A percentile compares a stretch with the other conserved stretches of the same genome.
Evolutionary conservation across 768 basidiomycete genomes (phyloP).

Genomic region (Termitomyces sp.): DNA sequence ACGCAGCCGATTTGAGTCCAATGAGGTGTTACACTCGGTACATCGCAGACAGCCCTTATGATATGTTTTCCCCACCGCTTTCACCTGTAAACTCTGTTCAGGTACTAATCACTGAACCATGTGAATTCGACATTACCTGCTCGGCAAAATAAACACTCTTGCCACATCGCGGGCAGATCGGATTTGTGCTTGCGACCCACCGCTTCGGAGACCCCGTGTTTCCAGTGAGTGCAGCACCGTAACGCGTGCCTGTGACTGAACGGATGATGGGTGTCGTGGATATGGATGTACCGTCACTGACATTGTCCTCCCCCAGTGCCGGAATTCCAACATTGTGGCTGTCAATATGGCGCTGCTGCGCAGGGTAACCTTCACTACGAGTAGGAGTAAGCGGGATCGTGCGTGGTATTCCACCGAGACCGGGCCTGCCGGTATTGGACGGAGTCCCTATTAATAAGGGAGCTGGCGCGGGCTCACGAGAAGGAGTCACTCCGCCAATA

Average conservation of each 20-base stretch:
- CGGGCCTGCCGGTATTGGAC: constrained; percentile 44
- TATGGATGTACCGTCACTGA: constrained; percentile 2
- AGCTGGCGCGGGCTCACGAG: background rate
- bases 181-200: constrained; percentile 41
- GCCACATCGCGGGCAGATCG: constrained; percentile 61
- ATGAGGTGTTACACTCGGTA: constrained; percentile 54
- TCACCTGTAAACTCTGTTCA: constrained; percentile 44
- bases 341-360: constrained; percentile 9
- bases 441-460: constrained; percentile 8
- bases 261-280: constrained; percentile 24
- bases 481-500: background rate
- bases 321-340: constrained; percentile 15
- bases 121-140: constrained; percentile 38
- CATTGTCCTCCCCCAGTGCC: background rate
- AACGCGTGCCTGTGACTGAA: constrained; percentile 58
- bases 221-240: constrained; percentile 49
- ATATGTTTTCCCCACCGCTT: constrained; percentile 75
- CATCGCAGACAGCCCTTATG: constrained; percentile 79
- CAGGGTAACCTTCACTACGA: constrained; percentile 11
- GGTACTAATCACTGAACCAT: background rate
- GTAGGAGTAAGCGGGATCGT: constrained; percentile 45
- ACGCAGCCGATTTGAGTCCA: constrained; percentile 70
- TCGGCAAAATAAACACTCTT: constrained; percentile 86
- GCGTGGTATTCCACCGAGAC: constrained; percentile 42
- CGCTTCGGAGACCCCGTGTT: constrained; percentile 38